Evolutionary conservation across 2,329 filamentous ascomycete species (phyloP).

Genomic region (Didymella arachidicola): DNA sequence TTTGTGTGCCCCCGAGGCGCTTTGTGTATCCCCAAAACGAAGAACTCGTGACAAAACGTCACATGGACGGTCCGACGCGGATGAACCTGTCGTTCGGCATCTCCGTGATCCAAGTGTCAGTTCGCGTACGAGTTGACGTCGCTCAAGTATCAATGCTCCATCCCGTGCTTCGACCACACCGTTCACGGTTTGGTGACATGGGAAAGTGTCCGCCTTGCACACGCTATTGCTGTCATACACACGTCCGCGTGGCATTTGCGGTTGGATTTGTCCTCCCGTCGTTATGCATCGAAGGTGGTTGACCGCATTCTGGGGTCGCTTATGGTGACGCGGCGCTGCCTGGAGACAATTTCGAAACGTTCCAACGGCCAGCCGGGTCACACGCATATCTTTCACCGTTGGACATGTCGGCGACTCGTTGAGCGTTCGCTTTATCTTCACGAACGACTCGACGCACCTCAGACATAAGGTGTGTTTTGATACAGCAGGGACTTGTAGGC

Average conservation of each 20-base stretch:
- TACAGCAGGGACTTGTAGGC: constrained; percentile 9
- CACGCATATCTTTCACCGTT: not conserved
- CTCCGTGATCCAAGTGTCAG: constrained; percentile 14
- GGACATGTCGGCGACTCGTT: constrained; percentile 9
- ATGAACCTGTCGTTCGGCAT: constrained; percentile 25
- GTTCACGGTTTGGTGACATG: constrained; percentile 14
- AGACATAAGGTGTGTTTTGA: constrained; percentile 9
- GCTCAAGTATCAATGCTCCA: constrained; percentile 24
- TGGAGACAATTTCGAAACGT: constrained; percentile 15
- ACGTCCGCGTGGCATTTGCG: constrained; percentile 15
- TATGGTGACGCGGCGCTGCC: constrained; percentile 20
- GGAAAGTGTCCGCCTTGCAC: constrained; percentile 15
- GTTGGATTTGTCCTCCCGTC: constrained; percentile 10
- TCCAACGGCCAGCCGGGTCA: constrained; percentile 4
- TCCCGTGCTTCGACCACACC: constrained; percentile 18
- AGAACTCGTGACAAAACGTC: constrained; percentile 5
- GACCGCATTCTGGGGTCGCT: constrained; percentile 14
- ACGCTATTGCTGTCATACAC: constrained; percentile 11
- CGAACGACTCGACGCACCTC: not conserved
- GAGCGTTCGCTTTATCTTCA: constrained; percentile 7
- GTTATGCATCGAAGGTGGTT: constrained; percentile 14
- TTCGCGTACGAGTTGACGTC: constrained; percentile 12
- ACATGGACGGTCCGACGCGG: constrained; percentile 19
- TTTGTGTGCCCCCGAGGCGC: constrained; percentile 24
- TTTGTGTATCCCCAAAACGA: constrained; percentile 21